Base-by-base conservation (phyloP, 139 green algal genomes). In the Micractinium conductrix region DNA sequence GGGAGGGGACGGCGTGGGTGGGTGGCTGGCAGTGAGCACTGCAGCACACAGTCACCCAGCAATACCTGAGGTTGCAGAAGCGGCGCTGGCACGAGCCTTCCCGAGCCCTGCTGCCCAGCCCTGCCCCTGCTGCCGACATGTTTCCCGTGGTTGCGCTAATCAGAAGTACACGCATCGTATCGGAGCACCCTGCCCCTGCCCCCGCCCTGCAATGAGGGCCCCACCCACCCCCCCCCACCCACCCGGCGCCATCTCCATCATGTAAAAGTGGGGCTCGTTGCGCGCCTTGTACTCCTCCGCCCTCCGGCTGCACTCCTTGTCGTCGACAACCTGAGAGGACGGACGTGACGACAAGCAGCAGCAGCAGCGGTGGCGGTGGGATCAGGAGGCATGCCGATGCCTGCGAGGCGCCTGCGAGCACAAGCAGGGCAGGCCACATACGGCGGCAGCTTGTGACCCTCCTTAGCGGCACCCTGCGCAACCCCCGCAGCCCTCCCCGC, bases 221-320 rank as follows among this genome's bases (percentile, higher is more conserved):
- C 28, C 70, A 33, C 21, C 40, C n/a, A n/a, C 70, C 71, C 8
- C 43, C 45, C 44, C 38, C 60, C 42, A 37, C 80, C 2, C 48
- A 74, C 86, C 91, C 0, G 91, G 85, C 17, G 55, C 78, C 72
- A 96, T 90, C 88, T 97, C 94, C 95, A 98, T 98, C 85, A 97
- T 95, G 92, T 98, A 98, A 73, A 95, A 97, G 87, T 96, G 89
- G 43, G 89, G 91, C 81, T 92, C 85, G 38, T 88, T 90, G 37
- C 71, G 76, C 43, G 85, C 81, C 33, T 92, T 91, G 7, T 91
- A 89, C 26, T 90, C 87, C 14, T 91, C 89, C 89, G 96, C 96
- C 67, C 95, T 90, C 26, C 78, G 76, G 50, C 79, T 45, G 74
- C 93, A 88, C 89, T 94, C 93, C 40, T 16, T 33, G 3, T 88